Conservation (phyloP, 495 filamentous ascomycete genomes). For the Pseudevernia furfuracea region DNA sequence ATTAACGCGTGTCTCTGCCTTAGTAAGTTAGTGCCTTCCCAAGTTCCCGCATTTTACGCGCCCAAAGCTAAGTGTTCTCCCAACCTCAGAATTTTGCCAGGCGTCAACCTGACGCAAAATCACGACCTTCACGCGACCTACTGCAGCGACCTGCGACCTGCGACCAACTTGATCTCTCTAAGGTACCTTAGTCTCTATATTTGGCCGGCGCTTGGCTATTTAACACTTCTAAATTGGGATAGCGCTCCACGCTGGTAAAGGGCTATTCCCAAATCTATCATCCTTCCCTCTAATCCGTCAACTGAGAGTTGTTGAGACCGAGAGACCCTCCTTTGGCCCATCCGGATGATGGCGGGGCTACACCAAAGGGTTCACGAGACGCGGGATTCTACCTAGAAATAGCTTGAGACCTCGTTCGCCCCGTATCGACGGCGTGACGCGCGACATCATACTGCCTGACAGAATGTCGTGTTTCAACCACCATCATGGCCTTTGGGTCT, state of each 20-base stretch:
- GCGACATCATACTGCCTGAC: conserved; percentile 26
- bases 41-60: conserved; percentile 14
- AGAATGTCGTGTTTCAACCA: conserved; percentile 19
- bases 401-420: conserved; percentile 7
- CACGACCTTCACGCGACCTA: conserved; percentile 6
- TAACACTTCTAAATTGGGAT: not conserved
- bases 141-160: conserved; percentile 6
- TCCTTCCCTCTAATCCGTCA: not conserved
- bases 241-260: conserved; percentile 1
- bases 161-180: too few species aligned
- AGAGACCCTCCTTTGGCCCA: not conserved
- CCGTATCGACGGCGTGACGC: conserved; percentile 23
- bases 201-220: conserved; percentile 23
- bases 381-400: conserved; percentile 13
- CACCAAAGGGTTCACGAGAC: conserved; percentile 7
- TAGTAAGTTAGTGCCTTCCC: too few species aligned
- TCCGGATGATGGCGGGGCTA: not conserved
- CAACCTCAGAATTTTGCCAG: conserved; percentile 6
- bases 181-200: too few species aligned
- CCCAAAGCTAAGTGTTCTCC: conserved; percentile 12
- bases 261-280: not conserved
- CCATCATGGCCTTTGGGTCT: conserved; percentile 2
- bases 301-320: not conserved
- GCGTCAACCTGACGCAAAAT: conserved; percentile 13
- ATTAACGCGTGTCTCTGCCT: conserved; percentile 16